Evolutionary conservation across 1,284 basidiomycete genomes (phyloP).

Genomic region (Puccinia coronata): DNA sequence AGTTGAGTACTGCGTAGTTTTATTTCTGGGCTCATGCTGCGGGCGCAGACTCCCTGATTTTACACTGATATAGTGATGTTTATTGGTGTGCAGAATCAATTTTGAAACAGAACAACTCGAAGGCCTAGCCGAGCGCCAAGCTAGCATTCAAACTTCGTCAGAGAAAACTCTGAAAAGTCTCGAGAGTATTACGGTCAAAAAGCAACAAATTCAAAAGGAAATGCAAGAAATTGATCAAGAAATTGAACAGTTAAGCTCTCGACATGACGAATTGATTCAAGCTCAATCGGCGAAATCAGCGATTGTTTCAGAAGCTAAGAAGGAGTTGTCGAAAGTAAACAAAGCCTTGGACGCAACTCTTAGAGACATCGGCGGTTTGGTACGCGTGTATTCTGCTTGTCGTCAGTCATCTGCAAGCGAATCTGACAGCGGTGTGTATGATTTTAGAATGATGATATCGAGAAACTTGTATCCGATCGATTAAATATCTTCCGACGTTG

Average conservation of each 20-base stretch:
- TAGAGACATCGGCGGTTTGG: conserved; percentile 80
- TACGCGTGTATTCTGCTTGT: background rate
- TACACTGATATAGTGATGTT: background rate
- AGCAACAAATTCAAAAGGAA: conserved; percentile 27
- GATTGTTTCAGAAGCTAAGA: conserved; percentile 74
- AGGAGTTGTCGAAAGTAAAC: conserved; percentile 69
- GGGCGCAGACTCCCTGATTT: background rate
- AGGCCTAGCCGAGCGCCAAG: conserved; percentile 52
- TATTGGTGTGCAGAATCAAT: conserved; percentile 31
- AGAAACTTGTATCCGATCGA: conserved; percentile 81
- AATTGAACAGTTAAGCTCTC: conserved; percentile 20
- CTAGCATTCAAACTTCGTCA: conserved; percentile 64
- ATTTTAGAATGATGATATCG: conserved; percentile 81
- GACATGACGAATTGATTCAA: conserved; percentile 13
- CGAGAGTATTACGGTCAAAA: conserved; percentile 45
- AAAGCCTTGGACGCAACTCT: conserved; percentile 79
- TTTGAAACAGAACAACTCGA: conserved; percentile 66
- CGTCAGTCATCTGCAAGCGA: background rate
- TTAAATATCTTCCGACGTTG: conserved; percentile 86
- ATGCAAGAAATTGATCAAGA: conserved; percentile 38
- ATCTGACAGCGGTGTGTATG: background rate
- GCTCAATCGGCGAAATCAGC: conserved; percentile 65
- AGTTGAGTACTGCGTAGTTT: conserved; percentile 62
- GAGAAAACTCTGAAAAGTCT: conserved; percentile 61
- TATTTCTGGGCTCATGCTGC: background rate